Conservation (phyloP, 768 basidiomycete genomes). For the Cystobasidium ongulense region DNA sequence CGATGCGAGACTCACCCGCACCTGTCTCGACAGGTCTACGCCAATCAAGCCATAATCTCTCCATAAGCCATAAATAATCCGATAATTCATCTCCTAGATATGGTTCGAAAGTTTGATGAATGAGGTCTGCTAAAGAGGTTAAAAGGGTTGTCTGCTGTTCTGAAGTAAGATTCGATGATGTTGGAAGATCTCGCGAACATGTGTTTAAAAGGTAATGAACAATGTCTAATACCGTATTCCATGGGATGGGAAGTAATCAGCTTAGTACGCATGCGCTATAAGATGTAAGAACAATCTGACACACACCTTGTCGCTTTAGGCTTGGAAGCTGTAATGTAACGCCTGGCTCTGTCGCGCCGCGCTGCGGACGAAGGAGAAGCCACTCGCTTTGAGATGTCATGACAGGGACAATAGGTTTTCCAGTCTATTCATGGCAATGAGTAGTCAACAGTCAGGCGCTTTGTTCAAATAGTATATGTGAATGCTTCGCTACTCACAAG, state of each 20-base stretch:
- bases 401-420: constrained; percentile 7
- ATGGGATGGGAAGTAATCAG: neutral
- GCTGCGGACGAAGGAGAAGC: neutral
- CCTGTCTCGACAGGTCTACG: neutral
- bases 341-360: constrained; percentile 24
- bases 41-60: constrained; percentile 20
- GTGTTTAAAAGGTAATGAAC: neutral
- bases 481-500: neutral
- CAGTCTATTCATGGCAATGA: constrained; percentile 3
- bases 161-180: neutral
- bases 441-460: too few relatives aligned
- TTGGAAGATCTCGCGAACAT: neutral
- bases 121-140: neutral
- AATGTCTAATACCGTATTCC: neutral
- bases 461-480: too few relatives aligned
- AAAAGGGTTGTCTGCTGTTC: constrained; percentile 1
- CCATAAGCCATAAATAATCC: constrained; percentile 20
- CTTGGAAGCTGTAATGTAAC: neutral
- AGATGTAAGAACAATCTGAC: neutral
- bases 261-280: neutral
- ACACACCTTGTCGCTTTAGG: constrained; percentile 14
- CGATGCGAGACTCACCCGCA: neutral
- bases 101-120: constrained; percentile 16
- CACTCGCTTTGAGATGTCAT: constrained; percentile 15
- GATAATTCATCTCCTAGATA: constrained; percentile 14